phyloP scores from a whole-genome alignment of 108 stramenopile genomes.

The Aurantiochytrium sp. region DNA sequence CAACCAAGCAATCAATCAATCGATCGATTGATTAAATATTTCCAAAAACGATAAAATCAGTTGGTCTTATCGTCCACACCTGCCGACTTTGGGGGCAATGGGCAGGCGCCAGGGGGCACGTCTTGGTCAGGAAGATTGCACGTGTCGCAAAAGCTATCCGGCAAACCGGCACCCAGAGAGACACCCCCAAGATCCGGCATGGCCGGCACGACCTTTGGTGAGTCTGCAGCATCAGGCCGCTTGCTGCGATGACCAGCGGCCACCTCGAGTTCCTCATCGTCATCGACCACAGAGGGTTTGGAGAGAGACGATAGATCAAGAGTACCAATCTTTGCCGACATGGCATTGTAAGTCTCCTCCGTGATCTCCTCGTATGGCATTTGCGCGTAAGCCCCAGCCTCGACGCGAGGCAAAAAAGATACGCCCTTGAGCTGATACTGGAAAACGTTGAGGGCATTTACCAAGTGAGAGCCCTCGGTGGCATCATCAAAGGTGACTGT shows the following conservation, averaged over 20 bases:
- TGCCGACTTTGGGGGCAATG: not conserved
- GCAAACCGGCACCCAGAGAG: not conserved
- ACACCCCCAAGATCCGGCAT: not conserved
- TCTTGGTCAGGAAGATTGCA: not conserved
- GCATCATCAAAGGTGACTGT: conserved; percentile 56
- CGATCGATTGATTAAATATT: too few species aligned
- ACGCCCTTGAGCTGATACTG: conserved; percentile 59
- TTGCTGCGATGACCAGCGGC: not conserved
- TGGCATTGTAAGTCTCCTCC: not conserved
- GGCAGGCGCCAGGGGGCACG: not conserved
- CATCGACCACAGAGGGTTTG: not conserved
- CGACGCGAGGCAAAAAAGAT: conserved; percentile 21
- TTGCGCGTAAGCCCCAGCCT: conserved; percentile 43
- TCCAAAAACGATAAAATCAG: too few species aligned
- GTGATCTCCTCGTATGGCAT: conserved; percentile 36
- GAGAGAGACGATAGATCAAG: not conserved
- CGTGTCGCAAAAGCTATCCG: not conserved
- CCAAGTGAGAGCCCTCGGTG: conserved; percentile 37
- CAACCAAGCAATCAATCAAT: too few species aligned
- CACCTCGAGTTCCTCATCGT: not conserved
- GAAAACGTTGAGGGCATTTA: conserved; percentile 47
- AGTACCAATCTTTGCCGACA: not conserved
- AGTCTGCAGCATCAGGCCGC: not conserved
- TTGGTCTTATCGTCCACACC: not conserved
- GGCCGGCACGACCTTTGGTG: not conserved